Percentiles rank a stretch among this genome's conserved stretches.
Evolutionary conservation across 495 filamentous ascomycete genomes (phyloP).

Genomic region (Evernia prunastri): DNA sequence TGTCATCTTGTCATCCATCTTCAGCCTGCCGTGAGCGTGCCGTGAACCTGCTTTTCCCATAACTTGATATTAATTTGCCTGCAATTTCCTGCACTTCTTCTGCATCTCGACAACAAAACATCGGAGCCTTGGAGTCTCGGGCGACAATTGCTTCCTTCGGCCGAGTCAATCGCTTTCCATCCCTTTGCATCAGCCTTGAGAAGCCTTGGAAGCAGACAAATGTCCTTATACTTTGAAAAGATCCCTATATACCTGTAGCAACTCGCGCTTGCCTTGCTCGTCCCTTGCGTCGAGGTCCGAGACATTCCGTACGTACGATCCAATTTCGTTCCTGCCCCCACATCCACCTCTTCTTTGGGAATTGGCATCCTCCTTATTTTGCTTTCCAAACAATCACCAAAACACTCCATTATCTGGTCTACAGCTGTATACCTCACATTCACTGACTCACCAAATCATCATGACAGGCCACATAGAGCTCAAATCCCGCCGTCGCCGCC

Average conservation of each 20-base stretch:
- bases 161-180: background rate
- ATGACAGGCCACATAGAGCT: slow-evolving; percentile 11
- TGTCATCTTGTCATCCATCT: too few relatives aligned
- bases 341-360: background rate
- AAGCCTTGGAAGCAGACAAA: background rate
- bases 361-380: background rate
- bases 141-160: background rate
- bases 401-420: background rate
- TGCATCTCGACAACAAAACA: background rate
- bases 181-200: background rate
- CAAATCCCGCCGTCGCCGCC: background rate
- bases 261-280: background rate
- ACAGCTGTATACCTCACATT: background rate
- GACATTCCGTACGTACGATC: slow-evolving; percentile 8
- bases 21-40: background rate
- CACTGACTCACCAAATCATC: background rate
- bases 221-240: background rate
- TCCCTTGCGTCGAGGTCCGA: background rate
- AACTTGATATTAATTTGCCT: background rate
- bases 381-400: background rate
- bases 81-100: background rate
- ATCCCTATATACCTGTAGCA: background rate
- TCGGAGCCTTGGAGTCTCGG: background rate
- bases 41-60: background rate
- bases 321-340: background rate